A percentile compares a stretch with the other conserved stretches of the same genome.
Evolutionary conservation across 768 basidiomycete genomes (phyloP).

Genomic region (Phylloporus sp.): DNA sequence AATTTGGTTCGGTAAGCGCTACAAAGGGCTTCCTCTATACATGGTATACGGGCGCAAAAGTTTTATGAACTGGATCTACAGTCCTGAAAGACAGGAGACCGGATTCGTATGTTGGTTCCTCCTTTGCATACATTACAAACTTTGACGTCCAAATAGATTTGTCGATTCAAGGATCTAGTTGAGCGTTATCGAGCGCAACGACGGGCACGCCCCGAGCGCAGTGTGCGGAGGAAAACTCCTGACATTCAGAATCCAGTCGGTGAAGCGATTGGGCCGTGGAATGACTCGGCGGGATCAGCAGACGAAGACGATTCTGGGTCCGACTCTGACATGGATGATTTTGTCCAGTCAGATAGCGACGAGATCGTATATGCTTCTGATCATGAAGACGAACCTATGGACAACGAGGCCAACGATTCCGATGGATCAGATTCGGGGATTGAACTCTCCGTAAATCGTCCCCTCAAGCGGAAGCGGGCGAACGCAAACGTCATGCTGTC

Average conservation of each 20-base stretch:
- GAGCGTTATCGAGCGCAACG: constrained; percentile 9
- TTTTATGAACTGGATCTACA: constrained; percentile 13
- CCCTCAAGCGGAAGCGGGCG: neutral
- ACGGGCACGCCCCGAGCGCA: constrained; percentile 9
- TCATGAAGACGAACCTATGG: neutral
- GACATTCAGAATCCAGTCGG: constrained; percentile 11
- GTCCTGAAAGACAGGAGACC: neutral
- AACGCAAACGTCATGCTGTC: constrained; percentile 4
- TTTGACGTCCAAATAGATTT: neutral
- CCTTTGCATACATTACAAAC: neutral
- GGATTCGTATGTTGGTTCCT: constrained; percentile 7
- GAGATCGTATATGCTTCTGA: neutral
- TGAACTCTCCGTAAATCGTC: neutral
- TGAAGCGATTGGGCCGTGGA: constrained; percentile 12
- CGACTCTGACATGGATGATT: constrained; percentile 5
- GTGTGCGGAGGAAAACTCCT: neutral
- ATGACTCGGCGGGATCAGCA: constrained; percentile 10
- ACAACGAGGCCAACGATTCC: neutral
- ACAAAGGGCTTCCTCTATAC: constrained; percentile 15
- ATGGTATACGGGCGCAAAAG: constrained; percentile 2
- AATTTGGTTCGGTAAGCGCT: constrained; percentile 20
- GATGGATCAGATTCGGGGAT: neutral
- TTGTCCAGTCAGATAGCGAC: constrained; percentile 5
- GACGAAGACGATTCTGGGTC: constrained; percentile 6
- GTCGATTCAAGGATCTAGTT: constrained; percentile 7